Percentiles rank a stretch among this genome's conserved stretches.
Conservation (phyloP, 768 basidiomycete genomes). For the Pulveroboletus frians region DNA sequence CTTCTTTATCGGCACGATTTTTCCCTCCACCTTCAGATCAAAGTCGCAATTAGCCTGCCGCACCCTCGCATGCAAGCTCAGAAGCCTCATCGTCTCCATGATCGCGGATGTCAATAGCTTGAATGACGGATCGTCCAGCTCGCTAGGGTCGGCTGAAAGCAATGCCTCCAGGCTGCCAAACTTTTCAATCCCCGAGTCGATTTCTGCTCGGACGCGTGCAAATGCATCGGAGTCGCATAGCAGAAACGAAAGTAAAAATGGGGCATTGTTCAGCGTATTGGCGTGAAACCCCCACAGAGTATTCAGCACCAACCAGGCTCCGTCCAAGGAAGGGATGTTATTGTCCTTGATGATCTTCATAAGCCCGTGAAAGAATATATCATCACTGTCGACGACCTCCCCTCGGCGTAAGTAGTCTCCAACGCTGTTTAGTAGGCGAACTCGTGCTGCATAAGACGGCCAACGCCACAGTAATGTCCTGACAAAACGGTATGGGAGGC, state of each 20-base stretch:
- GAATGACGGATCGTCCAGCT: conserved; percentile 18
- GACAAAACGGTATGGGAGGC: conserved; percentile 15
- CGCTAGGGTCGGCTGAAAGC: conserved; percentile 5
- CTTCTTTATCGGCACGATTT: conserved; percentile 12
- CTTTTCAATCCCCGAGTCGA: conserved; percentile 31
- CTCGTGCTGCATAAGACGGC: conserved; percentile 14
- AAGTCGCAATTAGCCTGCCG: conserved; percentile 17
- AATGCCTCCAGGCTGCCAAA: conserved; percentile 12
- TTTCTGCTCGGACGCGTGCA: conserved; percentile 41
- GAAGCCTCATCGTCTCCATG: conserved; percentile 25
- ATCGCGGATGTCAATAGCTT: conserved; percentile 20
- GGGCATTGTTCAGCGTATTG: conserved; percentile 17
- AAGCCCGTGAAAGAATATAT: conserved; percentile 8
- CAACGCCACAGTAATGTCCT: conserved; percentile 10
- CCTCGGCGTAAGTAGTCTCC: conserved; percentile 11
- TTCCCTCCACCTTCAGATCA: conserved; percentile 8
- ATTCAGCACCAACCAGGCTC: conserved; percentile 15
- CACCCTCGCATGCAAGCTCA: conserved; percentile 10
- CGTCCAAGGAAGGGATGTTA: conserved; percentile 12
- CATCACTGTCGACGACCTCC: conserved; percentile 2
- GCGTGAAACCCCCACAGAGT: conserved; percentile 21
- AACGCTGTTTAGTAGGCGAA: conserved; percentile 8
- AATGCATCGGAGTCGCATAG: conserved; percentile 40
- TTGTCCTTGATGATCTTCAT: conserved; percentile 16
- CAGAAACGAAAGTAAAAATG: conserved; percentile 26